Base-by-base conservation (phyloP, 768 basidiomycete species). In the Thelephora ganbajun region DNA sequence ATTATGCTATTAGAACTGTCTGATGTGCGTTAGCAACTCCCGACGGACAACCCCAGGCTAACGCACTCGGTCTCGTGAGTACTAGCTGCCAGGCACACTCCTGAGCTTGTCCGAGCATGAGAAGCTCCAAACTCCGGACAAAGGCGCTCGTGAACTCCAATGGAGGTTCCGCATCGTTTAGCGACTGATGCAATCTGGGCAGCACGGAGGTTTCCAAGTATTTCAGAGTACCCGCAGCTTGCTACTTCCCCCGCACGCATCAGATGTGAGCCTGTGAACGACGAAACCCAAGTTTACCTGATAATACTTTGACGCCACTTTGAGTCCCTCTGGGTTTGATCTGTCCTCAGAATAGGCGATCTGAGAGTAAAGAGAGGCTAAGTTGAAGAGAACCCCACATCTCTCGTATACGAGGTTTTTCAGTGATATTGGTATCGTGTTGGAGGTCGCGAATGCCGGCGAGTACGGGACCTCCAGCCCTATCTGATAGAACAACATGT, bases 21-120 rank as follows among this genome's bases (percentile, higher is more conserved):
- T 78, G 55, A 12, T 6, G 51, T 43, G 6, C 34, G 16, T 16
- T 33, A 45, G 33, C 47, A 11, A 6, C 4, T 47, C 33, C 48
- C 36, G 44, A 14, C 19, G 2, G 7, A 41, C 7, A 22, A 22
- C n/a, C 14, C 33, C 12, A 13, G 12, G 36, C 37, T 26, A 19
- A 43, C 37, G 9, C 2, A 55, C 59, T 55, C 55, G 89, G 91
- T 86, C 50, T 87, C 64, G 58, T 83, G 81, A 13, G 92, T 92
- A 54, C 83, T 76, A 41, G 22, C 59, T 94, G 92, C 93, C 93
- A 98, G 36, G 80, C 89, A 59, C 89, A 94, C 65, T 99, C 96
- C 55, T 98, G 94, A 1, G 92, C 93, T 62, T 97, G 90, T 0
- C 91, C 91, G 4, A 93, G 72, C 77, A 90, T 83, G 48, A 97